Conservation (phyloP, 768 basidiomycete genomes). For the Mycena indigotica region DNA sequence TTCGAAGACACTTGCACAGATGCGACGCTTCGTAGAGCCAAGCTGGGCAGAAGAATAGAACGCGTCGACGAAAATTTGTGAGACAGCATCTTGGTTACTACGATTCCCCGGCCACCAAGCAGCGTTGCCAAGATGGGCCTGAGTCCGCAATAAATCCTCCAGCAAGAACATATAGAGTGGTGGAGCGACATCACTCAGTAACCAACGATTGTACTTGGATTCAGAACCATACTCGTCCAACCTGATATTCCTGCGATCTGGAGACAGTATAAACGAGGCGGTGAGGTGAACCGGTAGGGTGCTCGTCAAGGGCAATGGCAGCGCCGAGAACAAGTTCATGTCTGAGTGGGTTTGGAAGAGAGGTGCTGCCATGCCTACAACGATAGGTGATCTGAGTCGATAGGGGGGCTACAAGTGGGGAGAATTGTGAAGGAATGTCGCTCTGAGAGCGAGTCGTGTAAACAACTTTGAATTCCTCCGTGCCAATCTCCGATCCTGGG, state of each 20-base stretch:
- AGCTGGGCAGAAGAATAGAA: conserved; percentile 34
- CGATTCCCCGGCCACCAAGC: conserved; percentile 40
- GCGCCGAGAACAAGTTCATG: conserved; percentile 43
- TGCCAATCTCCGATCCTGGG: not conserved
- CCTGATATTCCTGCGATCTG: conserved; percentile 47
- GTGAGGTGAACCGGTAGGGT: conserved; percentile 49
- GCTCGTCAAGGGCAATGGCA: conserved; percentile 44
- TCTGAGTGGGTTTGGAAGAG: conserved; percentile 9
- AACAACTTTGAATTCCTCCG: conserved; percentile 17
- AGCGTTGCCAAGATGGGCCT: conserved; percentile 24
- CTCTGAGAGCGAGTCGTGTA: conserved; percentile 2
- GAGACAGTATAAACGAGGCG: conserved; percentile 48
- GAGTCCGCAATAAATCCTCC: conserved; percentile 29
- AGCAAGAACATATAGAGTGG: conserved; percentile 42
- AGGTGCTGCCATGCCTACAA: conserved; percentile 36
- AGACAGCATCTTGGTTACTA: conserved; percentile 19
- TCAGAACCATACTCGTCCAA: conserved; percentile 40
- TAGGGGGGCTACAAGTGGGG: conserved; percentile 19
- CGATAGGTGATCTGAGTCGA: conserved; percentile 33
- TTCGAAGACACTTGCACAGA: conserved; percentile 32
- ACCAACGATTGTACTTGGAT: conserved; percentile 46
- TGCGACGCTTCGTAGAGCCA: conserved; percentile 19
- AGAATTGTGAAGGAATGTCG: conserved; percentile 8
- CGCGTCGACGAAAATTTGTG: conserved; percentile 26
- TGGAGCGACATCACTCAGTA: conserved; percentile 39